Evolutionary conservation across 495 filamentous ascomycete species (phyloP).

Genomic region (Neurospora terricola): DNA sequence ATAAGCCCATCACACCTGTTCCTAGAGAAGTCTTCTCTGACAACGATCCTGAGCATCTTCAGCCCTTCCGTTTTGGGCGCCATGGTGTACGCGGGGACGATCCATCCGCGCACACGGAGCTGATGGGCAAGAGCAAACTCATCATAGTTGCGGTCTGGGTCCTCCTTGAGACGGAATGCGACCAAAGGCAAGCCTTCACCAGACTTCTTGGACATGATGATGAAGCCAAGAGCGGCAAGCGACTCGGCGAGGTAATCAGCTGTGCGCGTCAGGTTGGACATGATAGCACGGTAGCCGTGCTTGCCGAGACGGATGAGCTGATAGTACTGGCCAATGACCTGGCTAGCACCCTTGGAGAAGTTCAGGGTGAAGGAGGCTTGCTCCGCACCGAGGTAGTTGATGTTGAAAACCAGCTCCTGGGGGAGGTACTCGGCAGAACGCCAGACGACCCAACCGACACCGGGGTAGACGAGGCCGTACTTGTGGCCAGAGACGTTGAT

Average conservation of each 20-base stretch:
- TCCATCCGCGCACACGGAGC: slow-evolving; percentile 75
- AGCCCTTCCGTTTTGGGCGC: slow-evolving; percentile 54
- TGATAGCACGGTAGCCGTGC: slow-evolving; percentile 76
- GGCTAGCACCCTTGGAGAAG: slow-evolving; percentile 86
- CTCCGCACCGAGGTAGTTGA: slow-evolving; percentile 91
- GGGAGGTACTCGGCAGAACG: slow-evolving; percentile 72
- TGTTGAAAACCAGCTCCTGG: slow-evolving; percentile 90
- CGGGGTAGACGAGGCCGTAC: slow-evolving; percentile 69
- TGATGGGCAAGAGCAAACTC: slow-evolving; percentile 76
- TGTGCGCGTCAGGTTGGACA: slow-evolving; percentile 75
- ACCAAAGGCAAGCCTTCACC: slow-evolving; percentile 77
- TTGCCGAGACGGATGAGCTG: slow-evolving; percentile 88
- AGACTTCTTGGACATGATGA: slow-evolving; percentile 68
- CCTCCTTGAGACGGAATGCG: slow-evolving; percentile 56
- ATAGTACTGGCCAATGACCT: slow-evolving; percentile 94
- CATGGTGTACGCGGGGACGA: slow-evolving; percentile 92
- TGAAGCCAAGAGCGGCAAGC: slow-evolving; percentile 64
- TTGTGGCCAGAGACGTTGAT: slow-evolving; percentile 94
- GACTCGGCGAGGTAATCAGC: slow-evolving; percentile 67
- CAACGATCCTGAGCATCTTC: slow-evolving; percentile 76
- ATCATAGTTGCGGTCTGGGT: slow-evolving; percentile 56
- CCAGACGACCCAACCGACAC: slow-evolving; percentile 91
- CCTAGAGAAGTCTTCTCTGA: slow-evolving; percentile 79
- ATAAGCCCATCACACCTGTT: slow-evolving; percentile 64
- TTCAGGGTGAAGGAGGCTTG: slow-evolving; percentile 97